These are phyloP conservation scores for Cenchrus americanus DNA, from an alignment of 176 grass and related monocot genomes.

Conservation along the genomic window DNA sequence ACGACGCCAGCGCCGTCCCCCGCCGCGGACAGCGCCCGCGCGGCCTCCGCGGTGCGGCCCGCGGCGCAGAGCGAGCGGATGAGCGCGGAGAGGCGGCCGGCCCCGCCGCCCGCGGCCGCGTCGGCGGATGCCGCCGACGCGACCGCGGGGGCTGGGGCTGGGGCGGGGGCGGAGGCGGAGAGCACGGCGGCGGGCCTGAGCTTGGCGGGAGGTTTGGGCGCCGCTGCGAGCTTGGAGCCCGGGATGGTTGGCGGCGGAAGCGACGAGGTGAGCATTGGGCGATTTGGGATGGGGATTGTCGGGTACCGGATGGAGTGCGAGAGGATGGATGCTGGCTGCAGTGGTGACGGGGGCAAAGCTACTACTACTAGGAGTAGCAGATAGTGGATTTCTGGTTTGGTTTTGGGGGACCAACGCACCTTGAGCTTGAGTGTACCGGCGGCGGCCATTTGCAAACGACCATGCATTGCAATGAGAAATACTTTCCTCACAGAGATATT, in stretches of 20 bases:
- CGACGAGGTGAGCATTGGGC: conserved; percentile 51
- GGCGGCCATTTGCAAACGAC: no score
- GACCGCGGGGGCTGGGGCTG: not conserved
- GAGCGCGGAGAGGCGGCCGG: conserved; percentile 46
- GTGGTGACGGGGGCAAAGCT: not conserved
- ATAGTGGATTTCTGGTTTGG: conserved; percentile 33
- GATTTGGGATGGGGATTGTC: not conserved
- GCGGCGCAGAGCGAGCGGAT: conserved; percentile 49
- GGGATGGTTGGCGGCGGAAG: conserved; percentile 40
- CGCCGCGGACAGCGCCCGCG: conserved; percentile 36
- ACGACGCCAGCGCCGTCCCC: conserved; percentile 36
- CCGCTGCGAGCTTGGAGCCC: conserved; percentile 18
- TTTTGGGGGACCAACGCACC: not conserved
- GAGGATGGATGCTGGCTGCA: not conserved
- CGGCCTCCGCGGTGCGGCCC: conserved; percentile 44
- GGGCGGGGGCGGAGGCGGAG: not conserved
- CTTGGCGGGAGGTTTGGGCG: not conserved
- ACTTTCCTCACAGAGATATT: no score
- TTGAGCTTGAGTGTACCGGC: no score
- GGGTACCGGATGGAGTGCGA: not conserved
- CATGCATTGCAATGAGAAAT: no score
- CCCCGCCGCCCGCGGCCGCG: not conserved
- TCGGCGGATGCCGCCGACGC: not conserved
- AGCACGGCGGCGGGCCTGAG: conserved; percentile 3
- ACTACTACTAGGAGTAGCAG: not conserved